These are phyloP conservation scores for Boletus rex-veris DNA, from an alignment of 768 basidiomycete genomes.

Conservation along the genomic window DNA sequence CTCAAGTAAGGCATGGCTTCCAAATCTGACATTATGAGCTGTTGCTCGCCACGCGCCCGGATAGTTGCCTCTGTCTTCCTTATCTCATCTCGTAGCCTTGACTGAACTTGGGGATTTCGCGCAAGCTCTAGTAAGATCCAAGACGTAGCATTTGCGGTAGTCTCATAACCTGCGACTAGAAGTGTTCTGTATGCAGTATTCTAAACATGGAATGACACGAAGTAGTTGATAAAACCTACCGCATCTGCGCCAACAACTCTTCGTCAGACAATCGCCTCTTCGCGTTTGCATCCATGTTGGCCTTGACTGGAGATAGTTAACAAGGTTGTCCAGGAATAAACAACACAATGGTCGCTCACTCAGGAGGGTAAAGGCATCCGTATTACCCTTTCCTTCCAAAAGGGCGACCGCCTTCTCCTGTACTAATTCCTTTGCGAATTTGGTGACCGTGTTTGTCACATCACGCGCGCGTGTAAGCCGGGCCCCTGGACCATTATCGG, in stretches of 20 bases:
- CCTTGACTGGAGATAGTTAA: conserved; percentile 14
- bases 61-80: neutral
- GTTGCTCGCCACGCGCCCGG: neutral
- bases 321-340: neutral
- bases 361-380: conserved; percentile 31
- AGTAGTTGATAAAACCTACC: conserved; percentile 2
- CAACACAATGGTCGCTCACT: conserved; percentile 24
- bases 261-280: conserved; percentile 15
- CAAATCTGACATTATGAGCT: conserved; percentile 34
- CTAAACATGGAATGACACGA: neutral
- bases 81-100: conserved; percentile 44
- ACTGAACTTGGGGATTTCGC: conserved; percentile 52
- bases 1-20: conserved; percentile 47
- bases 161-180: conserved; percentile 53
- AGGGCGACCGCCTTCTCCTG: conserved; percentile 5
- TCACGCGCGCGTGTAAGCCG: neutral
- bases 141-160: conserved; percentile 49
- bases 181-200: conserved; percentile 35
- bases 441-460: neutral
- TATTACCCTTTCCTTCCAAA: conserved; percentile 10
- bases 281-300: conserved; percentile 20
- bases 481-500: neutral
- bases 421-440: neutral
- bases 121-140: conserved; percentile 65
- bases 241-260: conserved; percentile 13